Percentiles rank a stretch among this genome's conserved stretches.
Conservation (phyloP, 1,139 yeast genomes). For the Hemisphaericaspora subhashii region DNA sequence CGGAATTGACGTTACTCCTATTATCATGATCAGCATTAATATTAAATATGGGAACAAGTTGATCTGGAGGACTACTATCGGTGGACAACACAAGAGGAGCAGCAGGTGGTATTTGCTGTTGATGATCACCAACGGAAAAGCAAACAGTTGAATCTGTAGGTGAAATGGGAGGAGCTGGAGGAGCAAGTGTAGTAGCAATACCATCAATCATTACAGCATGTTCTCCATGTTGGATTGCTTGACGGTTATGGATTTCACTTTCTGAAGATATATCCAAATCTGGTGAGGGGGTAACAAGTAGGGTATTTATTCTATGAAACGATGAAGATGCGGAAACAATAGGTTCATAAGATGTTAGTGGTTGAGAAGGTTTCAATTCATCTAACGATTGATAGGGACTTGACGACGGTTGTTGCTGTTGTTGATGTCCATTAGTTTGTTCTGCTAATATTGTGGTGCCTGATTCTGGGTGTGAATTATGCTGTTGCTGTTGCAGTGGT, state of each 20-base stretch:
- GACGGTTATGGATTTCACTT: background rate
- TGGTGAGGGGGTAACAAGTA: background rate
- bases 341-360: background rate
- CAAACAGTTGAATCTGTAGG: background rate
- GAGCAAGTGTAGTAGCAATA: background rate
- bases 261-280: background rate
- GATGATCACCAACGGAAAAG: background rate
- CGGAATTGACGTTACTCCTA: too few species aligned
- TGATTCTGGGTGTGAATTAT: too few species aligned
- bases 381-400: background rate
- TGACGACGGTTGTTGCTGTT: slow-evolving; percentile 1
- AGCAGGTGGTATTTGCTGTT: background rate
- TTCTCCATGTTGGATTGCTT: background rate
- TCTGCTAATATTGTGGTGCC: too few species aligned
- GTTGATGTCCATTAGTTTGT: slow-evolving; percentile 1
- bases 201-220: background rate
- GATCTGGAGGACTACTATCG: too few species aligned
- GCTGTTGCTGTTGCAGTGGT: slow-evolving; percentile 7
- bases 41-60: too few species aligned
- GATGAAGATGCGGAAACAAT: background rate
- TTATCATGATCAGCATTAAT: too few species aligned
- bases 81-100: too few species aligned
- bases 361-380: background rate
- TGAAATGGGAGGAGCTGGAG: background rate
- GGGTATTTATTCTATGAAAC: background rate